phyloP scores from a whole-genome alignment of 176 grass and related monocot genomes.

The Ensete glaucum region DNA sequence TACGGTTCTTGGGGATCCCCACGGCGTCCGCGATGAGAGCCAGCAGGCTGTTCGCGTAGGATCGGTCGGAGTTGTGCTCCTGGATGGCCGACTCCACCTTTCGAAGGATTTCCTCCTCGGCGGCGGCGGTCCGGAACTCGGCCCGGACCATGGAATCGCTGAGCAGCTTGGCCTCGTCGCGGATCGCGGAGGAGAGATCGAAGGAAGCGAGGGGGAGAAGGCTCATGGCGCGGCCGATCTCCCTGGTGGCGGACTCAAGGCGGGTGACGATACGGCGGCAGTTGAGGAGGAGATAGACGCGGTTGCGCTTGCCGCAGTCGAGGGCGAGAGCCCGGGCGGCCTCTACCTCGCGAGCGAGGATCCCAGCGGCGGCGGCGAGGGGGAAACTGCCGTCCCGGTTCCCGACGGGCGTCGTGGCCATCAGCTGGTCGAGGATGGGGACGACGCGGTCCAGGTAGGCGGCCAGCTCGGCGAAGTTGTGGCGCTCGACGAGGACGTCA shows the following conservation, averaged over 20 bases:
- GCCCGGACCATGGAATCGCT: neutral
- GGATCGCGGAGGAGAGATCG: too few relatives aligned
- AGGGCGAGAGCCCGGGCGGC: neutral
- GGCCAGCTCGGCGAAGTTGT: neutral
- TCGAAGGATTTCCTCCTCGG: neutral
- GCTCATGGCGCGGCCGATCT: neutral
- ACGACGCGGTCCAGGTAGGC: neutral
- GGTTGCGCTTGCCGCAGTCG: neutral
- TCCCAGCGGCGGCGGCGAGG: neutral
- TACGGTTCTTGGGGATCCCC: neutral
- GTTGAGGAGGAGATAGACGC: conserved; percentile 1
- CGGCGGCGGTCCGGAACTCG: conserved; percentile 1
- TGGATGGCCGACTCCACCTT: neutral
- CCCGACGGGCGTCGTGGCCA: neutral
- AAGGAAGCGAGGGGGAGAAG: too few relatives aligned
- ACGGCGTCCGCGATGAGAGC: neutral
- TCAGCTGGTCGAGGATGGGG: neutral
- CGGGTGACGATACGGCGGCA: neutral
- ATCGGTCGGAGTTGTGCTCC: neutral
- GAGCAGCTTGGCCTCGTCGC: too few relatives aligned
- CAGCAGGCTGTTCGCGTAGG: conserved; percentile 2
- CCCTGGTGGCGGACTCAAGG: conserved; percentile 2
- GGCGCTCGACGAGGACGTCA: conserved; percentile 2
- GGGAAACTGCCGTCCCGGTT: neutral
- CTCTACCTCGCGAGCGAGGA: neutral